Evolutionary conservation across 352 stramenopile species (phyloP).

Genomic region (Pilasporangium apinafurcum): DNA sequence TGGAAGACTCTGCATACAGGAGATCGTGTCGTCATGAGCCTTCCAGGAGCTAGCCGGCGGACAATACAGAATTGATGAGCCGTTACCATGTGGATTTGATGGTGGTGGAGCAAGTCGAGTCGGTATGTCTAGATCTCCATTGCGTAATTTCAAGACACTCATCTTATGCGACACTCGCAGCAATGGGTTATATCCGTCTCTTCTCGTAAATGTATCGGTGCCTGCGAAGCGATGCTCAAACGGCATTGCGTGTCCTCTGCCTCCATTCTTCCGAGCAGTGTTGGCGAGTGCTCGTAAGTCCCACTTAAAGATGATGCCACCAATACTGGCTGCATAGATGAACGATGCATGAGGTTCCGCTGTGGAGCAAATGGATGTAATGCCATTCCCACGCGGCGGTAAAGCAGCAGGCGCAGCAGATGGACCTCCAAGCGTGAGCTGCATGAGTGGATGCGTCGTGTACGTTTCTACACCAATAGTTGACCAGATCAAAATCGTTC

Average conservation of each 20-base stretch:
- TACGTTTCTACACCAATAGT: slow-evolving; percentile 14
- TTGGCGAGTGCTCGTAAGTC: slow-evolving; percentile 13
- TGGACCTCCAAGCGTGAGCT: slow-evolving; percentile 3
- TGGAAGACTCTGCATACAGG: slow-evolving; percentile 23
- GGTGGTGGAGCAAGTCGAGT: slow-evolving; percentile 3
- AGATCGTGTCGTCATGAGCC: slow-evolving; percentile 28
- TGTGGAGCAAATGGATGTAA: slow-evolving; percentile 22
- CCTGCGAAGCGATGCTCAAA: slow-evolving; percentile 11
- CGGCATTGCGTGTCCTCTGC: slow-evolving; percentile 1
- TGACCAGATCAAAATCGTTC: slow-evolving; percentile 41
- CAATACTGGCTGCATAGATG: slow-evolving; percentile 8
- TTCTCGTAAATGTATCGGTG: not conserved
- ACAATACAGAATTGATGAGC: slow-evolving; percentile 10
- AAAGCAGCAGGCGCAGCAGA: no score
- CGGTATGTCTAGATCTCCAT: slow-evolving; percentile 8
- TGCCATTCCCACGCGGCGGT: not conserved
- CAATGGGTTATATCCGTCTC: slow-evolving; percentile 16
- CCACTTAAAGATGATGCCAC: slow-evolving; percentile 10
- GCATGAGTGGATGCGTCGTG: slow-evolving; percentile 20
- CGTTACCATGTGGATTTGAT: slow-evolving; percentile 2
- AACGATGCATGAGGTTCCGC: slow-evolving; percentile 6
- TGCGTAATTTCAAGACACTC: slow-evolving; percentile 15
- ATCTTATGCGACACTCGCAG: slow-evolving; percentile 20
- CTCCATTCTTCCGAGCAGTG: slow-evolving; percentile 7
- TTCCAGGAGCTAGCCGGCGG: slow-evolving; percentile 26